A percentile compares a stretch with the other conserved stretches of the same genome.
Evolutionary conservation across 441 rosid genomes (phyloP).

Genomic region (Gossypium aridum): DNA sequence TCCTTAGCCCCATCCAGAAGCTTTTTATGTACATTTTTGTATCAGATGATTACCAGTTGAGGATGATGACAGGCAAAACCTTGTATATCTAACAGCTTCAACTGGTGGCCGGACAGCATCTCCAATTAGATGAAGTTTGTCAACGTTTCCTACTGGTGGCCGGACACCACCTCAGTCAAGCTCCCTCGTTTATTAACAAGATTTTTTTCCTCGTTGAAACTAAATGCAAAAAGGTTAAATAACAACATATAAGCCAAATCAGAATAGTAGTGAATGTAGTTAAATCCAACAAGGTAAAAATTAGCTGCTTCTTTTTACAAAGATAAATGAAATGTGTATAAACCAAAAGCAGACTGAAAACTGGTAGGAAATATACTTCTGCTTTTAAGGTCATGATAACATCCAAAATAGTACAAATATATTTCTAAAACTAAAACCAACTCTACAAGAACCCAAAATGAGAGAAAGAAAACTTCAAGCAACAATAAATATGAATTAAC

Average conservation of each 20-base stretch:
- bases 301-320: conserved; percentile 25
- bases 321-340: conserved; percentile 23
- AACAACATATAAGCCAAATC: not conserved
- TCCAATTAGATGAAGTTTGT: conserved; percentile 19
- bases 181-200: not conserved
- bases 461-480: conserved; percentile 16
- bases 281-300: conserved; percentile 17
- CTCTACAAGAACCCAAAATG: conserved; percentile 34
- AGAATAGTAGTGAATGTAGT: not conserved
- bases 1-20: not conserved
- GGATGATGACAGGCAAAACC: conserved; percentile 19
- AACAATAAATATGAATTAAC: conserved; percentile 44
- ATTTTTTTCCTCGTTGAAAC: not conserved
- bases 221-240: too few species aligned
- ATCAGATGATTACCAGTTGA: not conserved
- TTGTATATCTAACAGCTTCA: conserved; percentile 16
- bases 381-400: conserved; percentile 20
- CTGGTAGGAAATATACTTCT: conserved; percentile 16
- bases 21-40: not conserved
- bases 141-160: conserved; percentile 17
- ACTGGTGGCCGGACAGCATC: conserved; percentile 3
- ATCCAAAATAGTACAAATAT: conserved; percentile 27
- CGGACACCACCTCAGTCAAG: conserved; percentile 12
- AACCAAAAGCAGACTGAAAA: conserved; percentile 20
- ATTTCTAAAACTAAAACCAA: conserved; percentile 31